Base-by-base conservation (phyloP, 2,329 filamentous ascomycete species). In the Chalaropsis thielavioides region DNA sequence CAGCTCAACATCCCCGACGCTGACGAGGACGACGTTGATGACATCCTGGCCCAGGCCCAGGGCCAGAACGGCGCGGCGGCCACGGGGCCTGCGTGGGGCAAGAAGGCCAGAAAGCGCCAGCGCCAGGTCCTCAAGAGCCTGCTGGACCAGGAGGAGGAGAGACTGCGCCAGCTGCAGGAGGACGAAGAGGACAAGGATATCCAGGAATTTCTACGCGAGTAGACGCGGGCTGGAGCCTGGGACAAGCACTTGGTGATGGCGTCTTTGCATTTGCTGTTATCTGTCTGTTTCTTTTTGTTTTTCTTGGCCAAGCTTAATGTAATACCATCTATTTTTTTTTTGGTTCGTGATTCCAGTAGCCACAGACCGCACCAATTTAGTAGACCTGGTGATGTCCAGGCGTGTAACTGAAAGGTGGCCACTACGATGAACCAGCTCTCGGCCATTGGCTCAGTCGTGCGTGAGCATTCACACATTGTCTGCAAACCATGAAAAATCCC, bases 171-270 rank as follows among this genome's bases (percentile, higher is more conserved):
- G 70, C 72, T 76, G 61, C 74, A 77, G 67, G 84, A 86, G 69
- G 83, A 86, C 66, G 80, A 88, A 69, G 83, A 87, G 67, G 86
- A 90, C 73, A 87, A 88, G 75, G 87, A 91, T 73, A 87, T 92
- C 69, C 81, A 84, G 72, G 85, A 91, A 74, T 83, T 87, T 70
- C 74, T 91, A 73, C 79, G 64, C 38, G 62, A 68, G 61, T 68
- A 67, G 22, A 24, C 8, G 24, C 7, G 13, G 51, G 15, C 22
- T n/a, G 15, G 2, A 11, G 17, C 22, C 51, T 10, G n/a, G 27
- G 22, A 6, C 51, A 56, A 56, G 51, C 13, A 35, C 51, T 56
- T 35, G 51, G 51, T 49, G 46, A n/a, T 49, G 31, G 3, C 41
- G 51, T 56, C 51, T n/a, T 11, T 56, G 22, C 15, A 56, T 56